Evolutionary conservation across 345 rosid species (phyloP).

Genomic region (Citrus medica): DNA sequence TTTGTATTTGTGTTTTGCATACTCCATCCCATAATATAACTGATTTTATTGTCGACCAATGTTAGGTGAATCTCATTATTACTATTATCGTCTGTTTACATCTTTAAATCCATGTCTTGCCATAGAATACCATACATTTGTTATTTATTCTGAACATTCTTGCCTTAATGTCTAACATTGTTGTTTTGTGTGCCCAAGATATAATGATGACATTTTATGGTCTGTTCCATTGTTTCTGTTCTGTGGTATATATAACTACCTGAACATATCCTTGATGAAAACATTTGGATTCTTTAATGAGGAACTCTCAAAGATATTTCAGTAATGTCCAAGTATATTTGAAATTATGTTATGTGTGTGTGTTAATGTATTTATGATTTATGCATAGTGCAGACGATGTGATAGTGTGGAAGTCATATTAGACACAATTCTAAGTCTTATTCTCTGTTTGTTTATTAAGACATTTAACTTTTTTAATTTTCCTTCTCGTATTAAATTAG

Average conservation of each 20-base stretch:
- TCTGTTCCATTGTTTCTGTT: neutral
- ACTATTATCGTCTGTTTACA: neutral
- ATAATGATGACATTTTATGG: neutral
- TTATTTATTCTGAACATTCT: neutral
- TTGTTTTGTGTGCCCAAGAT: neutral
- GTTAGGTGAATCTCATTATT: constrained; percentile 1
- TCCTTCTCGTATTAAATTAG: constrained; percentile 29
- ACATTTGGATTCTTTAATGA: neutral
- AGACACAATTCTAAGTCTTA: neutral
- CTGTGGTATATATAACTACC: neutral
- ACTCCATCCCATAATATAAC: neutral
- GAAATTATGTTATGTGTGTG: neutral
- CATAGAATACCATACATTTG: neutral
- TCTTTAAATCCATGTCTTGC: neutral
- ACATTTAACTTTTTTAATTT: constrained; percentile 7
- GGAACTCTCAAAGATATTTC: neutral
- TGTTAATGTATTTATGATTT: neutral
- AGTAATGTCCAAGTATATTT: neutral
- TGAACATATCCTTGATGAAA: neutral
- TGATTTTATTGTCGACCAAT: neutral
- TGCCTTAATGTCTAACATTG: neutral
- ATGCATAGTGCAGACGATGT: neutral
- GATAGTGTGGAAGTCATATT: neutral
- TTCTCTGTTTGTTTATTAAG: neutral
- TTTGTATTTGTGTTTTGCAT: neutral